Percentiles rank a stretch among this genome's conserved stretches.
These are phyloP conservation scores for Ceratobasidium theobromae DNA, from an alignment of 1,284 basidiomycete genomes.

Conservation along the genomic window DNA sequence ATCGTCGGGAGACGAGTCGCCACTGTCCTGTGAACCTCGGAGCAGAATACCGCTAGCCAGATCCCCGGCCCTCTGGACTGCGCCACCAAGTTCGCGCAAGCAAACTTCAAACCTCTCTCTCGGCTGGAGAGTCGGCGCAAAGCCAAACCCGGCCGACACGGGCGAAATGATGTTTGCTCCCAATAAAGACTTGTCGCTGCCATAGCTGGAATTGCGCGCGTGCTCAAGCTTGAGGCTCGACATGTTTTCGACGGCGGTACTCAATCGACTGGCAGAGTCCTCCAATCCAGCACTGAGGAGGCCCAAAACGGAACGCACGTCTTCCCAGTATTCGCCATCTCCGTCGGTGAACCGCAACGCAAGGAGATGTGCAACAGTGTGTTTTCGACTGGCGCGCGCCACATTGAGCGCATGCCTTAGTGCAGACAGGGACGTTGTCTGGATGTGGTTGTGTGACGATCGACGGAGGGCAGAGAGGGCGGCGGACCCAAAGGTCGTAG, in stretches of 20 bases:
- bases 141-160: not conserved
- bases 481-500: slow-evolving; percentile 40
- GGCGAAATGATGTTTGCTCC: not conserved
- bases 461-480: slow-evolving; percentile 48
- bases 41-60: too few species aligned
- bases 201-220: slow-evolving; percentile 41
- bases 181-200: not conserved
- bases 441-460: slow-evolving; percentile 54
- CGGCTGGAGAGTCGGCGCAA: slow-evolving; percentile 4
- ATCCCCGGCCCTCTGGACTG: not conserved
- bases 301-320: slow-evolving; percentile 69
- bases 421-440: slow-evolving; percentile 60
- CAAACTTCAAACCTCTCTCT: slow-evolving; percentile 9
- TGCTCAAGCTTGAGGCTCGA: slow-evolving; percentile 50
- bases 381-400: slow-evolving; percentile 67
- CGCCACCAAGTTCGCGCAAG: not conserved
- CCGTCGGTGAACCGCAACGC: slow-evolving; percentile 61
- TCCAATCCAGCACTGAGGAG: slow-evolving; percentile 64
- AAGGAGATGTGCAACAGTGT: slow-evolving; percentile 71
- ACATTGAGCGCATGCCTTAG: slow-evolving; percentile 60
- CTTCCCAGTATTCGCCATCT: slow-evolving; percentile 75
- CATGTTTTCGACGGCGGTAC: slow-evolving; percentile 59
- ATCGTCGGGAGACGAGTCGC: too few species aligned
- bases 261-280: slow-evolving; percentile 61
- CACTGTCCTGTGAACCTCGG: too few species aligned